These are phyloP conservation scores for Phytophthora uliginosa DNA, from an alignment of 352 stramenopile species.

Conservation along the genomic window DNA sequence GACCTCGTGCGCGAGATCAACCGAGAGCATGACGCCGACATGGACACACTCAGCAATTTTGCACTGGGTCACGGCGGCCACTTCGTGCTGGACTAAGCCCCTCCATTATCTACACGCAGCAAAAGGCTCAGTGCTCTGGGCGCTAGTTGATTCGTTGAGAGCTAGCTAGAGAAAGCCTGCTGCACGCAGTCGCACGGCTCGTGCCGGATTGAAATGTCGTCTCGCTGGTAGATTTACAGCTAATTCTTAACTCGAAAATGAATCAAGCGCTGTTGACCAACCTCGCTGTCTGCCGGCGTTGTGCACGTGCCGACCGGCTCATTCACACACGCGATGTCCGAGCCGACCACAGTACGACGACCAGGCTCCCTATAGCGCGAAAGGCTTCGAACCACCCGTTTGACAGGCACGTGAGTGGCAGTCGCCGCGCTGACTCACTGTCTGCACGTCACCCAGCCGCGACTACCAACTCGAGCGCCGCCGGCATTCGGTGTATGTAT, in stretches of 20 bases:
- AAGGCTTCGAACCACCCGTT: slow-evolving; percentile 1
- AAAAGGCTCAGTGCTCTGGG: background rate
- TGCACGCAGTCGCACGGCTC: background rate
- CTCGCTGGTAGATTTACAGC: background rate
- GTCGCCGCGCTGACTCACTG: slow-evolving; percentile 22
- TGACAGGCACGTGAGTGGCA: background rate
- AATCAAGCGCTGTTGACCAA: slow-evolving; percentile 1
- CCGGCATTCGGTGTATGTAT: slow-evolving; percentile 10
- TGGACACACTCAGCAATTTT: slow-evolving; percentile 85
- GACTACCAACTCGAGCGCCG: slow-evolving; percentile 24
- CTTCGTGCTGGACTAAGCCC: slow-evolving; percentile 80
- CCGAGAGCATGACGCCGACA: slow-evolving; percentile 80
- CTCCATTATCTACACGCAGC: slow-evolving; percentile 7
- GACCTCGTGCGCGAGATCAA: slow-evolving; percentile 92
- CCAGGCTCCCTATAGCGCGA: slow-evolving; percentile 24
- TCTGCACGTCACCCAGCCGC: slow-evolving; percentile 23
- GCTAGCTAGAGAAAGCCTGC: background rate
- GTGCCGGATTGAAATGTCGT: slow-evolving; percentile 6
- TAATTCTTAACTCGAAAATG: slow-evolving; percentile 10
- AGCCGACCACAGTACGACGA: slow-evolving; percentile 25
- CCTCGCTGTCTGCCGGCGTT: background rate
- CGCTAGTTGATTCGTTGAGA: slow-evolving; percentile 9
- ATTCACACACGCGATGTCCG: background rate
- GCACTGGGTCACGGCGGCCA: slow-evolving; percentile 82
- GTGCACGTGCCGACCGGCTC: background rate